Base-by-base conservation (phyloP, 2,329 filamentous ascomycete species). In the Fusarium setosum region DNA sequence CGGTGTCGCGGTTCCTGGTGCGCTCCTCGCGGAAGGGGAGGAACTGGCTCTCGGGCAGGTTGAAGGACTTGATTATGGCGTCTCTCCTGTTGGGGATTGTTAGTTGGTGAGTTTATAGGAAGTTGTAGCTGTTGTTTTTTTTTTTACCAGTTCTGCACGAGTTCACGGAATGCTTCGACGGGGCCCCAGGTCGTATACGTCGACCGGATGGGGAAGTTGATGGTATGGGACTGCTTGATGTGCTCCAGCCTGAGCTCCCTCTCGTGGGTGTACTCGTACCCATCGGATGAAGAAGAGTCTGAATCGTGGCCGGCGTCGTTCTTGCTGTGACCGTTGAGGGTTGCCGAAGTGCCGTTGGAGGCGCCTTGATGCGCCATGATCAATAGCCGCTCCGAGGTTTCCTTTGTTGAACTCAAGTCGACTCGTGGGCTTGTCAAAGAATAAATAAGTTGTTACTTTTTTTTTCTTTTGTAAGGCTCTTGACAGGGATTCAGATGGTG, bases 101-200 rank as follows among this genome's bases (percentile, higher is more conserved):
- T 4, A 17, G 29, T 11, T 17, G 18, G 42, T 15, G 29, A 32
- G 42, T 9, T 20, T 10, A 26, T n/a, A n/a, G n/a, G n/a, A n/a
- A n/a, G n/a, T n/a, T n/a, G n/a, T n/a, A n/a, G n/a, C n/a, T n/a
- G n/a, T n/a, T n/a, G n/a, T n/a, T n/a, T n/a, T n/a, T 11, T 20
- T 44, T 35, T 42, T 26, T 62, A 74, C 76, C 74, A 77, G 56
- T 77, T 76, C 44, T 76, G 74, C 18, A 76, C 62, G 4, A 77
- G 55, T 59, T 77, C 76, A 15, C 74, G 69, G 23, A 78, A 77
- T 6, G 75, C 75, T 52, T 76, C 69, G 11, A 52, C 32, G 4
- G 61, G 54, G 2, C 35, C 38, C 61, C 63, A 70, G 17, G 53
- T 42, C 6, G 59, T 61, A 51, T 64, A 67, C 9, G 15, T 42